These are phyloP conservation scores for Trichoderma arundinaceum DNA, from an alignment of 2,329 filamentous ascomycete species.

Conservation along the genomic window DNA sequence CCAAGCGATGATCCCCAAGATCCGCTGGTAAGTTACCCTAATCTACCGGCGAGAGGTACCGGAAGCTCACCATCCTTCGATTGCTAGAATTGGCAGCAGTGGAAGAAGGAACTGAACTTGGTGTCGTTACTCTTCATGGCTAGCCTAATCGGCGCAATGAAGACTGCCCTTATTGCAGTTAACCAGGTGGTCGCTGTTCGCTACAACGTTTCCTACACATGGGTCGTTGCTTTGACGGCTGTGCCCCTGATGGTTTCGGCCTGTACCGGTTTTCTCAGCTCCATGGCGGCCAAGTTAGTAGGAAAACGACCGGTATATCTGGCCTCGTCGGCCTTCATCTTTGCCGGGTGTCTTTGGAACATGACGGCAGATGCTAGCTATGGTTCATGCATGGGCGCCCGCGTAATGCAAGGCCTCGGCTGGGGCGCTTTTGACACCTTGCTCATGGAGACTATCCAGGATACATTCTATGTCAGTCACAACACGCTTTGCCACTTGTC, in stretches of 20 bases:
- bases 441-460: slow-evolving; percentile 58
- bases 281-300: slow-evolving; percentile 52
- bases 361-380: slow-evolving; percentile 50
- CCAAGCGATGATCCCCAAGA: slow-evolving; percentile 61
- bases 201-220: slow-evolving; percentile 54
- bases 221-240: slow-evolving; percentile 57
- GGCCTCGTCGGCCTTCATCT: slow-evolving; percentile 51
- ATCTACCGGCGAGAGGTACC: too few species aligned
- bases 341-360: slow-evolving; percentile 59
- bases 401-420: slow-evolving; percentile 62
- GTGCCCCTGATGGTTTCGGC: slow-evolving; percentile 59
- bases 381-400: slow-evolving; percentile 56
- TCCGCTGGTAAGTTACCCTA: slow-evolving; percentile 54
- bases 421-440: slow-evolving; percentile 65
- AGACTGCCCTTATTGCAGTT: slow-evolving; percentile 59
- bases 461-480: slow-evolving; percentile 60
- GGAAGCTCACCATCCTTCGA: neutral
- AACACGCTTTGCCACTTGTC: neutral
- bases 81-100: slow-evolving; percentile 59
- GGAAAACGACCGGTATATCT: slow-evolving; percentile 63
- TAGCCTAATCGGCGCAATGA: slow-evolving; percentile 56
- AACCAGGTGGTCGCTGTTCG: slow-evolving; percentile 51
- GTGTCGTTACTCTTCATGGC: slow-evolving; percentile 54
- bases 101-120: slow-evolving; percentile 59
- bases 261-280: slow-evolving; percentile 50